A percentile compares a stretch with the other conserved stretches of the same genome.
phyloP scores from a whole-genome alignment of 371 early-diverging fungal genomes.

The Circinella minor region DNA sequence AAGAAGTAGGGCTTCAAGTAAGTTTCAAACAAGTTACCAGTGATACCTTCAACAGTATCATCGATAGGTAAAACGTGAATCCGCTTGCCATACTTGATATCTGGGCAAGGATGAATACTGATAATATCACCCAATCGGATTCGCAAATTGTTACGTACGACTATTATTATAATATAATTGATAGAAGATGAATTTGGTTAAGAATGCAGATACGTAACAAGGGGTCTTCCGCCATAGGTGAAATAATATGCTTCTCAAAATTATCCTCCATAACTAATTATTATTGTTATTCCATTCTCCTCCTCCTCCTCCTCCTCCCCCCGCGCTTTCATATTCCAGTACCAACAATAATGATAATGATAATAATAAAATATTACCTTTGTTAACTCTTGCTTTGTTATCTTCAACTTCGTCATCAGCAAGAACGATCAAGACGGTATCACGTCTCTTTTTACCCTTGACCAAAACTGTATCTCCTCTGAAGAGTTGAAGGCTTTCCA shows the following conservation, averaged over 20 bases:
- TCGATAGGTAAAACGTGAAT: conserved; percentile 98
- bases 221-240: neutral
- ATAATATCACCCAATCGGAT: conserved; percentile 98
- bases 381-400: conserved; percentile 94
- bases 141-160: conserved; percentile 97
- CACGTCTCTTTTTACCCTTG: conserved; percentile 98
- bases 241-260: neutral
- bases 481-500: conserved; percentile 93
- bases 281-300: neutral
- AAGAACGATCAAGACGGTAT: conserved; percentile 95
- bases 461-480: conserved; percentile 94
- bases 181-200: neutral
- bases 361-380: conserved; percentile 56
- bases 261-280: too few relatives aligned
- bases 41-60: conserved; percentile 98
- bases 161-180: conserved; percentile 34
- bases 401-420: conserved; percentile 93
- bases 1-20: conserved; percentile 98
- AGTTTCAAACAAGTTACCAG: conserved; percentile 97
- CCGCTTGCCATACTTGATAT: conserved; percentile 95
- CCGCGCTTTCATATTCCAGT: neutral
- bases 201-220: conserved; percentile 9
- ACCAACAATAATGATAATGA: neutral
- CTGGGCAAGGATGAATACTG: conserved; percentile 93
- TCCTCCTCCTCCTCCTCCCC: too few relatives aligned